Evolutionary conservation across 192 early-diverging fungal genomes (phyloP).

Genomic region (Podila epicladia): DNA sequence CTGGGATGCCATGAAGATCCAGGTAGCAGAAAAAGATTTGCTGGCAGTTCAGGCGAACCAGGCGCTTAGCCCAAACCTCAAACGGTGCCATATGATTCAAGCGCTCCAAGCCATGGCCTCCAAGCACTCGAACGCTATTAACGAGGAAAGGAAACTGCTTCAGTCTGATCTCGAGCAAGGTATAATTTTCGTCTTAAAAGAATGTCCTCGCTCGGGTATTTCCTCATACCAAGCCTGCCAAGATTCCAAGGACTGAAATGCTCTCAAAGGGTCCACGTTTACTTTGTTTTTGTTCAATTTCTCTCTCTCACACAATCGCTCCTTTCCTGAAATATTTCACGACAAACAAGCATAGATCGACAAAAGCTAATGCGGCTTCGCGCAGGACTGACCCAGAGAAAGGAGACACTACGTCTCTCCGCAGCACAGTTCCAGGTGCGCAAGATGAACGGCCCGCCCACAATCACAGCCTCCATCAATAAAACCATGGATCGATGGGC

Average conservation of each 20-base stretch:
- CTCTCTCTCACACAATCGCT: background rate
- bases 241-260: too few relatives aligned
- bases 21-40: constrained; percentile 21
- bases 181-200: background rate
- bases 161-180: constrained; percentile 38
- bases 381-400: constrained; percentile 32
- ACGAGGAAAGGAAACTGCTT: constrained; percentile 17
- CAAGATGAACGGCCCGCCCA: constrained; percentile 32
- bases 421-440: constrained; percentile 33
- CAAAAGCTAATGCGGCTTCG: constrained; percentile 21
- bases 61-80: constrained; percentile 41
- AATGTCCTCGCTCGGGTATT: background rate
- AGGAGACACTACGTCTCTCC: constrained; percentile 34
- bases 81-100: constrained; percentile 39
- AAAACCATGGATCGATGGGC: constrained; percentile 54
- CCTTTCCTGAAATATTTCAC: background rate
- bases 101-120: constrained; percentile 39
- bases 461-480: constrained; percentile 33
- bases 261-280: too few relatives aligned
- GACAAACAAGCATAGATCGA: constrained; percentile 25
- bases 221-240: too few relatives aligned
- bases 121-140: constrained; percentile 21
- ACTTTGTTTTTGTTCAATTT: too few relatives aligned
- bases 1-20: constrained; percentile 24
- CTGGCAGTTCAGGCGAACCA: constrained; percentile 33